These are phyloP conservation scores for Penicillium brasilianum DNA, from an alignment of 2,329 filamentous ascomycete genomes.

Conservation along the genomic window DNA sequence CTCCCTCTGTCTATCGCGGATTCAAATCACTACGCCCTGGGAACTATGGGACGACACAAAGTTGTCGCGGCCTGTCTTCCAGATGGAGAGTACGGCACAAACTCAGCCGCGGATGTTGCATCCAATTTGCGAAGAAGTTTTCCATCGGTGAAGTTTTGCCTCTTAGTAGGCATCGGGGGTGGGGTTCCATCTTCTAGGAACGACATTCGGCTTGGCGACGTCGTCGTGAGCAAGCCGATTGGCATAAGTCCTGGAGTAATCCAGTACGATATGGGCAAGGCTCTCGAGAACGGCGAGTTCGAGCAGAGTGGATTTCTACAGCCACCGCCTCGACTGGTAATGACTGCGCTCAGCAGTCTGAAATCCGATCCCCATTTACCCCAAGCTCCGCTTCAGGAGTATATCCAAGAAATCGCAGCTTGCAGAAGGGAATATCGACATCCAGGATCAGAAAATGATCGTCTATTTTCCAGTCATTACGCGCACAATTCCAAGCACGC, in stretches of 20 bases:
- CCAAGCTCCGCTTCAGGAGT: not conserved
- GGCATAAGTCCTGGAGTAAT: constrained; percentile 1
- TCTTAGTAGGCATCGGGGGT: constrained; percentile 37
- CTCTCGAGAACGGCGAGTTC: not conserved
- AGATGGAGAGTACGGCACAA: constrained; percentile 30
- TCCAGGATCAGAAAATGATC: not conserved
- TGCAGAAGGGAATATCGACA: constrained; percentile 6
- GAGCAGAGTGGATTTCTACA: constrained; percentile 4
- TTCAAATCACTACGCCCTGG: constrained; percentile 35
- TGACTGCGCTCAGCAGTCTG: constrained; percentile 14
- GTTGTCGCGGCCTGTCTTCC: constrained; percentile 33
- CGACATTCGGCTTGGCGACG: constrained; percentile 37
- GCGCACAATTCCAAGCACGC: not conserved
- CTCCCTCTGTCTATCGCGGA: constrained; percentile 17
- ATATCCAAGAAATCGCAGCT: constrained; percentile 2
- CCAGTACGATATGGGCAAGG: constrained; percentile 13
- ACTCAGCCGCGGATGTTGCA: constrained; percentile 26
- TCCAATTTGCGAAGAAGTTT: constrained; percentile 33
- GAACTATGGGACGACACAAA: constrained; percentile 32
- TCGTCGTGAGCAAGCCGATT: constrained; percentile 32
- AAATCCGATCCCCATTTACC: constrained; percentile 16
- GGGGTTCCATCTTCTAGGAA: constrained; percentile 27
- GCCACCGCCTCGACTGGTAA: constrained; percentile 6
- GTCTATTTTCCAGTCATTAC: constrained; percentile 1
- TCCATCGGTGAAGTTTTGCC: constrained; percentile 24